Evolutionary conservation across 2,329 filamentous ascomycete species (phyloP).

Genomic region (Gyromitra esculenta): DNA sequence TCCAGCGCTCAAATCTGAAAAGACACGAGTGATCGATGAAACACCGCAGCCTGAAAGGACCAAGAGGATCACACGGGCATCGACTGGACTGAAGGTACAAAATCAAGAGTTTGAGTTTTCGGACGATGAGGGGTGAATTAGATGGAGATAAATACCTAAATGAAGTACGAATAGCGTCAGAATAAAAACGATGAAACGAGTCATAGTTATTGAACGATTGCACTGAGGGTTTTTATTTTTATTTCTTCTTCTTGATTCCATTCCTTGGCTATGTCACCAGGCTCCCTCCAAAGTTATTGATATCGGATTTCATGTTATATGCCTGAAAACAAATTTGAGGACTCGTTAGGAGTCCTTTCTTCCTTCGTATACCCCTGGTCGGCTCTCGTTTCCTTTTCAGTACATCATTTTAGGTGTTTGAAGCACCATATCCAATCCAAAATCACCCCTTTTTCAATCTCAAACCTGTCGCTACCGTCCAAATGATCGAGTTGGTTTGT

Average conservation of each 20-base stretch:
- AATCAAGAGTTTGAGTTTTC: constrained; percentile 51
- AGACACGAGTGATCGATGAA: not conserved
- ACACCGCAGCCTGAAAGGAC: not conserved
- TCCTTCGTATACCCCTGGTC: not conserved
- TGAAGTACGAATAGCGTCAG: not conserved
- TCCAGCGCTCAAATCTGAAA: not conserved
- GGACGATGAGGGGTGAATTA: constrained; percentile 29
- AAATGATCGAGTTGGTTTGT: not conserved
- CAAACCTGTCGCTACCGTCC: not conserved
- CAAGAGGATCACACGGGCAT: constrained; percentile 12
- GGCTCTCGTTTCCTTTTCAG: not conserved
- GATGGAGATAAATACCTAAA: not conserved
- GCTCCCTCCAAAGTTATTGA: not conserved
- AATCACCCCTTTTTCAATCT: not conserved
- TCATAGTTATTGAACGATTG: not conserved
- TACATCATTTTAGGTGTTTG: not conserved
- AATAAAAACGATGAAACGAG: not conserved
- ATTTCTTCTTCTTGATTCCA: not conserved
- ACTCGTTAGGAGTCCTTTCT: not conserved
- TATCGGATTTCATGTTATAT: not conserved
- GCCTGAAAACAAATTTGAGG: too few species aligned
- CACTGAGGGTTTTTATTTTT: not conserved
- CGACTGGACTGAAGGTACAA: constrained; percentile 7
- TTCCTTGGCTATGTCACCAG: not conserved
- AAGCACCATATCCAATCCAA: not conserved